Percentiles rank a stretch among this genome's conserved stretches.
Evolutionary conservation across 768 basidiomycete species (phyloP).

Genomic region (Suillus subalutaceus): DNA sequence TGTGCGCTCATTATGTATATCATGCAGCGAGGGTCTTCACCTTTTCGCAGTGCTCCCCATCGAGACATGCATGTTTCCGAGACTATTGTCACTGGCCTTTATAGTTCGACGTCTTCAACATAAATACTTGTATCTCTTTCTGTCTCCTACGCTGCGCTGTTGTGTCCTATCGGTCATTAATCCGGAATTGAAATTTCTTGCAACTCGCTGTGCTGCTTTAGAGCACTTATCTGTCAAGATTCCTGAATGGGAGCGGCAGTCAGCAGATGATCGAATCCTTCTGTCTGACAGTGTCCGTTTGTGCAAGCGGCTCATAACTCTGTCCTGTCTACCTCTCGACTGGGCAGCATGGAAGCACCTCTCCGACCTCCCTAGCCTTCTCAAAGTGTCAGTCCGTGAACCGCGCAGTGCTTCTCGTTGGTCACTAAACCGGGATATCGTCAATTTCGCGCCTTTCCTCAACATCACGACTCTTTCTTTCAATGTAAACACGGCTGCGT

Average conservation of each 20-base stretch:
- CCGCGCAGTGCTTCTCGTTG: neutral
- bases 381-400: neutral
- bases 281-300: neutral
- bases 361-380: neutral
- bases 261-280: neutral
- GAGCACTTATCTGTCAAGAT: neutral
- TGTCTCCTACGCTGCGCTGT: neutral
- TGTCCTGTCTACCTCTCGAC: neutral
- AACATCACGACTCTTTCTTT: neutral
- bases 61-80: slow-evolving; percentile 2
- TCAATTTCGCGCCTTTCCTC: neutral
- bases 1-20: neutral
- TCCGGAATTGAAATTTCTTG: neutral
- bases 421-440: neutral
- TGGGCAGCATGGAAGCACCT: neutral
- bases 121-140: neutral
- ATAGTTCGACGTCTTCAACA: neutral
- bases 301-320: neutral
- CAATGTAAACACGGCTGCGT: neutral
- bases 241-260: neutral
- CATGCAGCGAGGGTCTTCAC: neutral
- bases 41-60: neutral
- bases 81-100: neutral
- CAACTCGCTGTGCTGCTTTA: neutral
- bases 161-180: neutral